phyloP scores from a whole-genome alignment of 148 eudicot genomes.

The Rhododendron molle region DNA sequence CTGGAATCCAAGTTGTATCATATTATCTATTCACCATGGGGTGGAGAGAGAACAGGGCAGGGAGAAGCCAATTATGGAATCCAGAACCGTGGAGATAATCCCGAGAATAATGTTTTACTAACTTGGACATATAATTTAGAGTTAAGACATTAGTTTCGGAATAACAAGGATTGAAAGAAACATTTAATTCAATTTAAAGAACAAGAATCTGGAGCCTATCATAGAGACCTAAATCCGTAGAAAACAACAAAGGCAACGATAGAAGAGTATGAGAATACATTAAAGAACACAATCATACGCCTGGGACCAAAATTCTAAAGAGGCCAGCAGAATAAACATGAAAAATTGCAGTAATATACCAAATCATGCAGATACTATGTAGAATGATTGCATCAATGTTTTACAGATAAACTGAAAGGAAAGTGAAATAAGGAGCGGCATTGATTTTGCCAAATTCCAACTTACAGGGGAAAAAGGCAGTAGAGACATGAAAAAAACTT shows the following conservation, averaged over 20 bases:
- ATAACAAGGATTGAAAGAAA: background rate
- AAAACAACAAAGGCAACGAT: background rate
- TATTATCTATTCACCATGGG: background rate
- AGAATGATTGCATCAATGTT: background rate
- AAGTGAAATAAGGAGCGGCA: background rate
- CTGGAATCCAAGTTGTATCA: background rate
- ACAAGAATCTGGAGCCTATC: background rate
- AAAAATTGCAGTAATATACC: background rate
- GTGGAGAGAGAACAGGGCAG: no score
- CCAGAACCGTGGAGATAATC: background rate
- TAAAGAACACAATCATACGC: background rate
- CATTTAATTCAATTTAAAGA: background rate
- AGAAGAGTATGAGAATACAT: background rate
- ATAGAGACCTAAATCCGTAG: background rate
- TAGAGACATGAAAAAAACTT: background rate
- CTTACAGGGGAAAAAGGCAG: background rate
- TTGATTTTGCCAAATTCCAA: background rate
- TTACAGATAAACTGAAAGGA: background rate
- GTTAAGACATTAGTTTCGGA: background rate
- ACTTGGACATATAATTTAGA: background rate
- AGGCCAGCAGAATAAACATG: background rate
- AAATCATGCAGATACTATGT: background rate
- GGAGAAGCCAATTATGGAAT: background rate
- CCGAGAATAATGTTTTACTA: background rate
- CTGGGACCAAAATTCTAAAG: background rate